These are phyloP conservation scores for Domatiomyces catenatus DNA, from an alignment of 2,329 filamentous ascomycete genomes.

Conservation along the genomic window DNA sequence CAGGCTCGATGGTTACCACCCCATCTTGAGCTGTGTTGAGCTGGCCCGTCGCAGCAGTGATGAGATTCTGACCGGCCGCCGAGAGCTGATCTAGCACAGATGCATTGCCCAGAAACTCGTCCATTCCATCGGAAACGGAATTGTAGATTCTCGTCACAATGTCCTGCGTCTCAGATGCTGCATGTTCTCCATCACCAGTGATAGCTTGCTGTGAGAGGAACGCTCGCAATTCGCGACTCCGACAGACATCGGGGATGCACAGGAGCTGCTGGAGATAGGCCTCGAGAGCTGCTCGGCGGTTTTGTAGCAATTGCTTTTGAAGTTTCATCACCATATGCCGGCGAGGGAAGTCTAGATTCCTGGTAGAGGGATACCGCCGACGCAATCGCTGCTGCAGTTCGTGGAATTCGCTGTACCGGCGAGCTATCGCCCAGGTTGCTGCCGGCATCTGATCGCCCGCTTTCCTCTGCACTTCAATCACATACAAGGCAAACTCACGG, in stretches of 20 bases:
- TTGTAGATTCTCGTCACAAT: slow-evolving; percentile 92
- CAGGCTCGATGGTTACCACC: slow-evolving; percentile 25
- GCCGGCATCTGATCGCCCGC: slow-evolving; percentile 92
- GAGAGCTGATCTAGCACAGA: slow-evolving; percentile 90
- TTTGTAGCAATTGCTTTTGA: slow-evolving; percentile 88
- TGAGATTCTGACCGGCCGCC: slow-evolving; percentile 74
- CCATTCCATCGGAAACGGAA: slow-evolving; percentile 93
- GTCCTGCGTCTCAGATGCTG: slow-evolving; percentile 54
- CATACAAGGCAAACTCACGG: slow-evolving; percentile 76
- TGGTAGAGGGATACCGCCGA: slow-evolving; percentile 69
- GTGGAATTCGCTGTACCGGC: slow-evolving; percentile 92
- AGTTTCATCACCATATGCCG: slow-evolving; percentile 91
- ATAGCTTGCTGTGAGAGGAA: slow-evolving; percentile 82
- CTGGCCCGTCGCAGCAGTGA: slow-evolving; percentile 37
- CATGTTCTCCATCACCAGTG: slow-evolving; percentile 47
- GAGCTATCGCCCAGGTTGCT: slow-evolving; percentile 84
- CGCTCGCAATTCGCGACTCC: slow-evolving; percentile 75
- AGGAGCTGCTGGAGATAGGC: slow-evolving; percentile 71
- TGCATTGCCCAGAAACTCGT: slow-evolving; percentile 92
- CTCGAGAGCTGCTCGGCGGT: slow-evolving; percentile 68
- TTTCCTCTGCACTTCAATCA: slow-evolving; percentile 77
- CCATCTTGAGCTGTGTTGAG: slow-evolving; percentile 23
- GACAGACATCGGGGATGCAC: slow-evolving; percentile 79
- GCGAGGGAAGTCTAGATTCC: slow-evolving; percentile 79
- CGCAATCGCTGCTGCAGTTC: slow-evolving; percentile 84